Evolutionary conservation across 176 grass and related monocot genomes (phyloP).

Genomic region (Eremochloa ophiuroides): DNA sequence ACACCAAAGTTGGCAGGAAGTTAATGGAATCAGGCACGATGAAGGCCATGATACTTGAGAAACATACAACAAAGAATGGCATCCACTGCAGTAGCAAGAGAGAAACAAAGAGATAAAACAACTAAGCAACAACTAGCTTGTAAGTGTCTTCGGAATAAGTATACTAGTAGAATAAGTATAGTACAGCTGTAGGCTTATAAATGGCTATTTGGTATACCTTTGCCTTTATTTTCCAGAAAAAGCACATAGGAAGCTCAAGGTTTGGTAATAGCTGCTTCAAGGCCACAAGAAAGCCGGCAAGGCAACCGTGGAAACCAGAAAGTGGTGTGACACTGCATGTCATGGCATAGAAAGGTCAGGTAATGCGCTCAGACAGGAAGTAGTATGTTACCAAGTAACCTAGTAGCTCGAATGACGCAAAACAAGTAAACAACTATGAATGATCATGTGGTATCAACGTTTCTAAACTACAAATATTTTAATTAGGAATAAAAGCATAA

Average conservation of each 20-base stretch:
- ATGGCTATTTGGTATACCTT: conserved; percentile 49
- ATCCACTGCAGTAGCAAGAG: conserved; percentile 64
- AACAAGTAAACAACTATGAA: not conserved
- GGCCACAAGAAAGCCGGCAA: conserved; percentile 90
- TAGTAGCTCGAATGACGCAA: not conserved
- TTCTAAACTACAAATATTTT: not conserved
- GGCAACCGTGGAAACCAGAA: conserved; percentile 87
- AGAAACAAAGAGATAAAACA: not conserved
- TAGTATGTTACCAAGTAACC: not conserved
- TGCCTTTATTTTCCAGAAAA: conserved; percentile 99
- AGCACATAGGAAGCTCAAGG: conserved; percentile 87
- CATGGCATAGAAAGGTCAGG: not conserved
- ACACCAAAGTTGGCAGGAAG: conserved; percentile 86
- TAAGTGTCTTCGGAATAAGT: not conserved
- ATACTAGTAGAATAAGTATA: not conserved
- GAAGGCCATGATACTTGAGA: conserved; percentile 86
- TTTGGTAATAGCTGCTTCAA: conserved; percentile 93
- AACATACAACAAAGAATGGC: conserved; percentile 76
- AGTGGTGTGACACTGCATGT: conserved; percentile 71
- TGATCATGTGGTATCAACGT: not conserved
- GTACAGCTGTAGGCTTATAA: not conserved
- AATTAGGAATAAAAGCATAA: not conserved
- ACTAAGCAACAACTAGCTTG: not conserved
- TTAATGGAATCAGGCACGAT: conserved; percentile 85
- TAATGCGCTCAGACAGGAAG: not conserved